These are phyloP conservation scores for Aspergillus pseudoviridinutans DNA, from an alignment of 2,329 filamentous ascomycete genomes.

Conservation along the genomic window DNA sequence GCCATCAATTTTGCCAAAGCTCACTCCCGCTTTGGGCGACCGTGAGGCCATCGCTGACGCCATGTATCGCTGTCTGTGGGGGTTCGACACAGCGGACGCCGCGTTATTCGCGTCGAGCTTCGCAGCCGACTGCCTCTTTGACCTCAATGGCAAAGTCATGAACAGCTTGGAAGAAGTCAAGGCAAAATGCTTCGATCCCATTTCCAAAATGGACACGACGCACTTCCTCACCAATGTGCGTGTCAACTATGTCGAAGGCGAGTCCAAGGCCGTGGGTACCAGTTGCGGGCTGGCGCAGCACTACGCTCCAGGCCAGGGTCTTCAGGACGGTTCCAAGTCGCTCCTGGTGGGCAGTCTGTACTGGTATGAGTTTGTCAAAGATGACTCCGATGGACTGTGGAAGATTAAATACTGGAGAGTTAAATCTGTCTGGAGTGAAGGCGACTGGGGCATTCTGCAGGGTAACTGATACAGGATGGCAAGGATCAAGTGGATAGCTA, in stretches of 20 bases:
- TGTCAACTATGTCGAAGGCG: conserved; percentile 12
- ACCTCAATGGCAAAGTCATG: conserved; percentile 16
- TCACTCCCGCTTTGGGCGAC: conserved; percentile 14
- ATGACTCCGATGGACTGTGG: conserved; percentile 29
- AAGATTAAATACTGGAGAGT: conserved; percentile 30
- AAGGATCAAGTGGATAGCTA: no score
- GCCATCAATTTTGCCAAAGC: not conserved
- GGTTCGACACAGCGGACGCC: conserved; percentile 25
- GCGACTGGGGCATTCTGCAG: conserved; percentile 6
- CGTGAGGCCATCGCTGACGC: conserved; percentile 33
- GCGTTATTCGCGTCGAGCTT: conserved; percentile 29
- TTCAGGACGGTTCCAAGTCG: conserved; percentile 16
- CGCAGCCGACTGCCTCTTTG: conserved; percentile 16
- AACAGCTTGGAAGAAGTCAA: conserved; percentile 18
- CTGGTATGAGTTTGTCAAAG: conserved; percentile 26
- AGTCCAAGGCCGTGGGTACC: conserved; percentile 11
- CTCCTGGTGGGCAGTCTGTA: conserved; percentile 26
- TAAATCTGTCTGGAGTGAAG: conserved; percentile 28
- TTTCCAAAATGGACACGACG: conserved; percentile 27
- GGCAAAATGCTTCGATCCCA: conserved; percentile 12
- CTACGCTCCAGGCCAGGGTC: conserved; percentile 21
- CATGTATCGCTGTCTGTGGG: conserved; percentile 24
- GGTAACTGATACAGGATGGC: no score
- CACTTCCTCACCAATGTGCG: conserved; percentile 22
- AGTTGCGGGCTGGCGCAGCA: conserved; percentile 19